Base-by-base conservation (phyloP, 2,329 filamentous ascomycete species). In the Westerdykella aurantiaca region DNA sequence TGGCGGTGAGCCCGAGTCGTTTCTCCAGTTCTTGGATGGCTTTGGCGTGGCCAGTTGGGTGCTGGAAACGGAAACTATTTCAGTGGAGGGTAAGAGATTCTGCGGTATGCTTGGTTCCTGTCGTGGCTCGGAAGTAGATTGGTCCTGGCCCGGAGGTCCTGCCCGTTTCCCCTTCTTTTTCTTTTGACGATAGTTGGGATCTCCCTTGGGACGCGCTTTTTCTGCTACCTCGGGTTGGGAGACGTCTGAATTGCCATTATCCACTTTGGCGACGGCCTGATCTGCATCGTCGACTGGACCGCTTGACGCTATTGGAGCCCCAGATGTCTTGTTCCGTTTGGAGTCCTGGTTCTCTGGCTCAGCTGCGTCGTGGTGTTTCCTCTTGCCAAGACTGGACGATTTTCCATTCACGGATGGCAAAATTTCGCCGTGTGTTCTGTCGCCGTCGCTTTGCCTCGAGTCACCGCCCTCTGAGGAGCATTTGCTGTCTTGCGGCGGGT, bases 181-280 rank as follows among this genome's bases (percentile, higher is more conserved):
- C 48, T 64, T 65, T 45, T 61, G 61, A 22, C 64, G 57, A 43
- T 67, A 67, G 34, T 67, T 66, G 11, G 63, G 52, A 41, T 67
- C 64, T 39, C 64, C 61, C 45, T 60, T 63, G 21, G 52, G 48
- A 13, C 37, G 47, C 31, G 44, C 18, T 38, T 39, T 34, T 11
- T 46, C 49, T 49, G 50, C 17, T 31, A 45, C 35, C 33, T 44
- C 48, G 17, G 45, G 13, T 21, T 40, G 37, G 37, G 34, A 6
- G 18, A 21, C 12, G 7, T 54, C 41, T 31, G 37, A 29, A 22
- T 39, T 31, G 7, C 34, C 50, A 41, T 45, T 43, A 17, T 52
- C 52, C 40, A 43, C 23, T n/a, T 47, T 38, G 14, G 51, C 5
- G 14, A 34, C 21, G 9, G 33, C 33, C 16, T 44, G n/a, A 22